phyloP scores from a whole-genome alignment of 2,329 filamentous ascomycete species.

The Colletotrichum chlorophyti region DNA sequence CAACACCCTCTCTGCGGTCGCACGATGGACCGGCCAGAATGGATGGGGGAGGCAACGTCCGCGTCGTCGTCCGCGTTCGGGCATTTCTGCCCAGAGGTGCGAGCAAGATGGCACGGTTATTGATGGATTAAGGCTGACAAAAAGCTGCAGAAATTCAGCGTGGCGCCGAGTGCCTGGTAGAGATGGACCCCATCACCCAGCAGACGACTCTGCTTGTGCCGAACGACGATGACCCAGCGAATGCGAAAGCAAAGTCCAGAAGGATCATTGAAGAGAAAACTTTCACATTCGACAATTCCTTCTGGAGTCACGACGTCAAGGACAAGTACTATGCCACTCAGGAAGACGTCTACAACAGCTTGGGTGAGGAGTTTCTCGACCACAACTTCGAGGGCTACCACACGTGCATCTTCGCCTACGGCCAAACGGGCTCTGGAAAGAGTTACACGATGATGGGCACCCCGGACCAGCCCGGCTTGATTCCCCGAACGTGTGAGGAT shows the following conservation, averaged over 20 bases:
- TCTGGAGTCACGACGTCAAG: conserved; percentile 87
- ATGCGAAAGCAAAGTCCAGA: conserved; percentile 67
- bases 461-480: conserved; percentile 84
- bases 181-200: conserved; percentile 89
- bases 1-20: conserved; percentile 79
- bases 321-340: conserved; percentile 91
- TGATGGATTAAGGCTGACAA: background rate
- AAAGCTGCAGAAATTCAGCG: conserved; percentile 74
- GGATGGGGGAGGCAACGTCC: conserved; percentile 77
- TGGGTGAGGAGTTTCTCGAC: conserved; percentile 96
- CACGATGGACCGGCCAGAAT: conserved; percentile 71
- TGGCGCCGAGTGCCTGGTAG: conserved; percentile 82
- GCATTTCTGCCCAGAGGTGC: conserved; percentile 81
- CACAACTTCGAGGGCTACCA: conserved; percentile 99
- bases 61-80: conserved; percentile 81
- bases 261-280: conserved; percentile 85
- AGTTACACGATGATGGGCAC: conserved; percentile 98
- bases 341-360: conserved; percentile 89
- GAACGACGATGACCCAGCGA: conserved; percentile 57
- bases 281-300: conserved; percentile 97
- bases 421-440: conserved; percentile 96
- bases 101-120: background rate
- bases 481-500: conserved; percentile 94
- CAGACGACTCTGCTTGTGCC: conserved; percentile 82
- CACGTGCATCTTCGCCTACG: conserved; percentile 98